Evolutionary conservation across 345 rosid species (phyloP).

Genomic region (Boechera retrofracta): DNA sequence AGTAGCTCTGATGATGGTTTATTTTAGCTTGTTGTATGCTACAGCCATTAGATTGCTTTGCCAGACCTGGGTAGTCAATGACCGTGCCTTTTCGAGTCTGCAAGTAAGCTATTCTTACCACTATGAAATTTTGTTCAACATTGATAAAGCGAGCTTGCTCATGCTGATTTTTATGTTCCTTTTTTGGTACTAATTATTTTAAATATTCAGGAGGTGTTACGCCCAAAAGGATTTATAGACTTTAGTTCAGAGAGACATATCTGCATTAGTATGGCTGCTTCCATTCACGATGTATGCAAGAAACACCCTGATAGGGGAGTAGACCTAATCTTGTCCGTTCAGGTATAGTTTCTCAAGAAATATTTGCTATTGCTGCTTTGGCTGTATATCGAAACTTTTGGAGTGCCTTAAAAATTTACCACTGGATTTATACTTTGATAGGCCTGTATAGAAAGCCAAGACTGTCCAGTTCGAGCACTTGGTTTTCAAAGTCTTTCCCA

Average conservation of each 20-base stretch:
- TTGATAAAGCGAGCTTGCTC: conserved; percentile 19
- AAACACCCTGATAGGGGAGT: conserved; percentile 96
- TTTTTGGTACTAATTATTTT: conserved; percentile 33
- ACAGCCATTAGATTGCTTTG: conserved; percentile 94
- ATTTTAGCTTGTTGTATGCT: conserved; percentile 75
- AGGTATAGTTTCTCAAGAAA: conserved; percentile 59
- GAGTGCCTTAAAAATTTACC: conserved; percentile 15
- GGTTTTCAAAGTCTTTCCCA: conserved; percentile 95
- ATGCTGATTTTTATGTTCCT: background rate
- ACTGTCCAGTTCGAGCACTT: conserved; percentile 69
- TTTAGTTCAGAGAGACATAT: conserved; percentile 64
- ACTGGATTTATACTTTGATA: conserved; percentile 49
- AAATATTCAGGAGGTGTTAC: conserved; percentile 63
- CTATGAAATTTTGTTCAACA: conserved; percentile 1
- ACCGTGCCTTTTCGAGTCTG: conserved; percentile 84
- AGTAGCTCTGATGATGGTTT: conserved; percentile 44
- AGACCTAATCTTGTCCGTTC: conserved; percentile 91
- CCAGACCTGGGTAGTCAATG: conserved; percentile 88
- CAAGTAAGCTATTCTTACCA: conserved; percentile 49
- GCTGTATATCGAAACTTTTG: conserved; percentile 27
- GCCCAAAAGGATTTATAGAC: conserved; percentile 62
- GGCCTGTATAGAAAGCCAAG: conserved; percentile 88
- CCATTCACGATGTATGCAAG: conserved; percentile 78
- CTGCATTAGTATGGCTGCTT: conserved; percentile 81
- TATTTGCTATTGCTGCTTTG: conserved; percentile 35